Evolutionary conservation across 257 asterid species (phyloP), one percentile per base, ranked within the genome.

Genomic region (Jaltomata sinuosa): DNA sequence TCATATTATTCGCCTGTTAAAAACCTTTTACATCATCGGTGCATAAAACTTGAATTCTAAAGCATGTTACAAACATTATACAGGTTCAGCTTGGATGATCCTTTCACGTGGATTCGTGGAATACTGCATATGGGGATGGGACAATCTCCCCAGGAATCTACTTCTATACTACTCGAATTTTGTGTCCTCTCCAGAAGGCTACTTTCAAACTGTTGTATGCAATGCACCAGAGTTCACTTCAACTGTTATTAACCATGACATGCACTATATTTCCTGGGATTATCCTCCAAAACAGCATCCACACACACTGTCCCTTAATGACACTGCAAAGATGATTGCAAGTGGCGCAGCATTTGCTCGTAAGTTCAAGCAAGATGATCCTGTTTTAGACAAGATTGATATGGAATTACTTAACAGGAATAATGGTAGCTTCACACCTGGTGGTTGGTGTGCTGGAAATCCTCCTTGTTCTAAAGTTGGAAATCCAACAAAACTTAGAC

Each of bases 71-170:
- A 76, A 27, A 76, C 62, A 65, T 53, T 50, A 82, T 78, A 84
- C 93, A 97, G 98, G 99, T 82, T 95, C 99, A 11, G 99, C 99
- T 42, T 97, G 99, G 99, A 94, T 89, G 97, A 84, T 97, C 83
- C 88, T 94, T 65, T 94, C 99, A 1, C 97, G 95, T 2, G 90
- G 94, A 15, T 95, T 95, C 53, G 93, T 94, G 11, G 98, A 97
- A 86, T 94, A 95, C 91, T 87, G 91, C 90, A 87, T 97, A 47
- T 93, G 97, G 98, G 99, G 98, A 47, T 97, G 98, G 96, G 99
- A 97, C 50, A 97, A 95, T 87, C 97, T 95, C 45, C 99, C 99
- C 1, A 88, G 99, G 87, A 94, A 92, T 52, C 92, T 97, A 5
- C 98, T 97, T 83, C 92, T 97, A 93, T 95, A 97, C 80, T 95